A percentile compares a stretch with the other conserved stretches of the same genome.
These are phyloP conservation scores for Saraca asoca DNA, from an alignment of 331 rosid species.

Conservation along the genomic window DNA sequence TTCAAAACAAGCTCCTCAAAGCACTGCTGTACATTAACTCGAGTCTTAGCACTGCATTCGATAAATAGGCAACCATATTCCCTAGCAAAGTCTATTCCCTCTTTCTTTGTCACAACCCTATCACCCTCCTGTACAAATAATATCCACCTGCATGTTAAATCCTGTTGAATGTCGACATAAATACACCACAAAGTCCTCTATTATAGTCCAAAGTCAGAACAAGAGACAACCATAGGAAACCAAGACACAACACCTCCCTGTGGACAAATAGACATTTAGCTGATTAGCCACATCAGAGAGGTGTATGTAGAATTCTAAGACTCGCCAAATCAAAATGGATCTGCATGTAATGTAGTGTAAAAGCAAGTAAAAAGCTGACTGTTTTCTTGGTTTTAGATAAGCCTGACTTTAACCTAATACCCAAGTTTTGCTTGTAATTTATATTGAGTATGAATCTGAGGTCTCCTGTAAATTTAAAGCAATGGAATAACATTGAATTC, in stretches of 20 bases:
- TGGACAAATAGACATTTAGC: too few relatives aligned
- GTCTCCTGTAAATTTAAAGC: too few relatives aligned
- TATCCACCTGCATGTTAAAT: slow-evolving; percentile 25
- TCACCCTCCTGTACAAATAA: slow-evolving; percentile 61
- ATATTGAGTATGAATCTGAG: too few relatives aligned
- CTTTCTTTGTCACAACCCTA: slow-evolving; percentile 78
- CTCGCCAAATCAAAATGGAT: slow-evolving; percentile 26
- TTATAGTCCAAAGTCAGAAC: too few relatives aligned
- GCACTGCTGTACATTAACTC: slow-evolving; percentile 79
- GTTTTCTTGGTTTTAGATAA: neutral
- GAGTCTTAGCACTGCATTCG: slow-evolving; percentile 95
- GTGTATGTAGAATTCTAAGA: slow-evolving; percentile 15
- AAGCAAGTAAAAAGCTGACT: too few relatives aligned
- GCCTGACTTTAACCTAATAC: too few relatives aligned
- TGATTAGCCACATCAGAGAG: slow-evolving; percentile 15
- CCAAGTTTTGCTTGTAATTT: too few relatives aligned
- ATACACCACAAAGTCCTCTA: slow-evolving; percentile 20
- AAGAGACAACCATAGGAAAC: too few relatives aligned
- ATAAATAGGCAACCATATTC: slow-evolving; percentile 79
- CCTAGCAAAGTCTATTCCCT: slow-evolving; percentile 79
- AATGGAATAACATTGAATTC: too few relatives aligned
- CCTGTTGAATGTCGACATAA: neutral
- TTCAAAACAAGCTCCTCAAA: slow-evolving; percentile 89
- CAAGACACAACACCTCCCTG: too few relatives aligned
- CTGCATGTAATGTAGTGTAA: too few relatives aligned